Conservation (phyloP, 495 filamentous ascomycete genomes). For the Hyaloscypha hepaticicola region DNA sequence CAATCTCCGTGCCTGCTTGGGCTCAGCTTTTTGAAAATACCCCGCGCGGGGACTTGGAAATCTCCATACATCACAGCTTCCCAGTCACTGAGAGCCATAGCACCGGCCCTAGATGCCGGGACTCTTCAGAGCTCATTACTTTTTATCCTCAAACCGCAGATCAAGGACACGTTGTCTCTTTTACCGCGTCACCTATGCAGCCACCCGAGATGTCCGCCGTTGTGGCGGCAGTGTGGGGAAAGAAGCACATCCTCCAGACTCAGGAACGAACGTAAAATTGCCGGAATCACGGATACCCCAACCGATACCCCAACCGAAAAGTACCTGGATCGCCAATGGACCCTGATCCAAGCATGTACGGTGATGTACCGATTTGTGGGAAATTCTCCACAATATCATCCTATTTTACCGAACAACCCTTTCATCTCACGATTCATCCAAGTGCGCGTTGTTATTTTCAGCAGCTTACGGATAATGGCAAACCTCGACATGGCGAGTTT, state of each 20-base stretch:
- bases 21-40: too few species aligned
- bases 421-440: not conserved
- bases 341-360: constrained; percentile 3
- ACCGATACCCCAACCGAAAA: not conserved
- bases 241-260: not conserved
- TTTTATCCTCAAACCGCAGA: not conserved
- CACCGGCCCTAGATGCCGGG: constrained; percentile 8
- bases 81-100: not conserved
- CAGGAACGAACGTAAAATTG: not conserved
- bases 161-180: not conserved
- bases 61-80: not conserved
- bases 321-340: not conserved
- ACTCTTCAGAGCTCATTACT: not conserved
- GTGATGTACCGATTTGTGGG: constrained; percentile 12
- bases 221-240: not conserved
- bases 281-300: not conserved
- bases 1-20: too few species aligned
- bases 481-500: not conserved
- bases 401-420: not conserved
- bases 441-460: not conserved
- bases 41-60: too few species aligned
- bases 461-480: not conserved
- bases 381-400: not conserved
- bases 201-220: not conserved
- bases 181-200: too few species aligned